Percentiles rank a stretch among this genome's conserved stretches.
These are phyloP conservation scores for Zasmidium cellare DNA, from an alignment of 2,329 filamentous ascomycete genomes.

Conservation along the genomic window DNA sequence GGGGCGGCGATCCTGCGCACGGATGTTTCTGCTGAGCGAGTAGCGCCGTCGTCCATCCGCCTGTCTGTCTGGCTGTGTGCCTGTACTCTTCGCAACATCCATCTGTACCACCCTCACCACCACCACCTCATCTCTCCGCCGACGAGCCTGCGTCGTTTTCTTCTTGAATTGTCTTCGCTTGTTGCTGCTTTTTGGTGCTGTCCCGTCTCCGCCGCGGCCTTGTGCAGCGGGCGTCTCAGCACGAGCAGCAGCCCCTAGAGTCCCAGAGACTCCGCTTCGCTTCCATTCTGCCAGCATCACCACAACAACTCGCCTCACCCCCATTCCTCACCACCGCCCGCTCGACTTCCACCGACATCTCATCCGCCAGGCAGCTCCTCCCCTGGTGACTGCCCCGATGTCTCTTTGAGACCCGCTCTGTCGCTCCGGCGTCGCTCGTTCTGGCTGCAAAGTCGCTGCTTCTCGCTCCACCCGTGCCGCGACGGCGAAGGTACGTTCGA, in stretches of 20 bases:
- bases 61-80: too few species aligned
- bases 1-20: neutral
- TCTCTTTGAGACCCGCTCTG: conserved; percentile 9
- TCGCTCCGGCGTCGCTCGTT: conserved; percentile 14
- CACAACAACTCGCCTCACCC: neutral
- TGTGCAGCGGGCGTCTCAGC: too few species aligned
- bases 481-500: conserved; percentile 7
- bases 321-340: neutral
- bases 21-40: neutral
- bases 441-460: neutral
- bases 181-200: neutral
- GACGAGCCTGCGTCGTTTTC: neutral
- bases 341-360: neutral
- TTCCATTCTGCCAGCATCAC: neutral
- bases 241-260: too few species aligned
- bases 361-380: conserved; percentile 4
- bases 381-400: conserved; percentile 12
- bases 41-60: too few species aligned
- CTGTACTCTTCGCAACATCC: too few species aligned
- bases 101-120: neutral
- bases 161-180: neutral
- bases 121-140: neutral
- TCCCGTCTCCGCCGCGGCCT: too few species aligned
- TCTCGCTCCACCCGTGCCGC: neutral
- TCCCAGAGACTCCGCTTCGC: neutral